Percentiles rank a stretch among this genome's conserved stretches.
Evolutionary conservation across 805 yeast genomes (phyloP).

Genomic region (Kuraishia cidri): DNA sequence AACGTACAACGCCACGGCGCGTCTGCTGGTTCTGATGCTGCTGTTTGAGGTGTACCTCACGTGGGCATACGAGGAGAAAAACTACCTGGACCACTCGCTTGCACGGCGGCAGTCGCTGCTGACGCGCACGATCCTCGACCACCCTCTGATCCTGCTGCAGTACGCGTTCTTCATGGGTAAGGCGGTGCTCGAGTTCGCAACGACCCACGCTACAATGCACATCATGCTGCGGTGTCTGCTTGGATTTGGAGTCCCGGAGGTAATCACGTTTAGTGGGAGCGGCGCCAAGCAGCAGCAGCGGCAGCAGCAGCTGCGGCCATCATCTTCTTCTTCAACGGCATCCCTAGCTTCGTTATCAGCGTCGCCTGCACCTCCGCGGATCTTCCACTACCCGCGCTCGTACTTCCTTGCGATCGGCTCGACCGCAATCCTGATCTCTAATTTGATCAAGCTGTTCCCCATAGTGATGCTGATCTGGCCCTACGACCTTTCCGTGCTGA

Average conservation of each 20-base stretch:
- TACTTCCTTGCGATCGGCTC: slow-evolving; percentile 35
- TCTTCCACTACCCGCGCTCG: slow-evolving; percentile 23
- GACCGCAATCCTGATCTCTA: slow-evolving; percentile 64
- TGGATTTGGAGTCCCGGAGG: slow-evolving; percentile 18
- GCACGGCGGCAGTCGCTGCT: slow-evolving; percentile 11
- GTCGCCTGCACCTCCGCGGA: slow-evolving; percentile 1
- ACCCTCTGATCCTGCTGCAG: slow-evolving; percentile 34
- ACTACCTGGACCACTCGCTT: slow-evolving; percentile 13
- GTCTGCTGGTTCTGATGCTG: slow-evolving; percentile 53
- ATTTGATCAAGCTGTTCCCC: slow-evolving; percentile 78
- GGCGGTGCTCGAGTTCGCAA: slow-evolving; percentile 27
- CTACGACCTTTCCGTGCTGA: slow-evolving; percentile 66
- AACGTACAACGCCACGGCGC: slow-evolving; percentile 5
- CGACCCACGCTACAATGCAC: slow-evolving; percentile 19
- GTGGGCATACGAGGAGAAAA: slow-evolving; percentile 87
- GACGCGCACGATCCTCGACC: slow-evolving; percentile 18
- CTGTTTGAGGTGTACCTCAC: slow-evolving; percentile 83
- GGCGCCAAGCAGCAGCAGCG: not conserved
- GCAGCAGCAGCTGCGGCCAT: slow-evolving; percentile 1
- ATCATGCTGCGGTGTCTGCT: slow-evolving; percentile 18
- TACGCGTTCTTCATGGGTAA: slow-evolving; percentile 47
- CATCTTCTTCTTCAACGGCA: too few relatives aligned
- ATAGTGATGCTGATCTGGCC: slow-evolving; percentile 96
- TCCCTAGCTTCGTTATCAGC: slow-evolving; percentile 3
- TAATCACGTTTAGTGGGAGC: slow-evolving; percentile 5